These are phyloP conservation scores for Acrasis kona DNA, from an alignment of 78 protist species.

Conservation along the genomic window DNA sequence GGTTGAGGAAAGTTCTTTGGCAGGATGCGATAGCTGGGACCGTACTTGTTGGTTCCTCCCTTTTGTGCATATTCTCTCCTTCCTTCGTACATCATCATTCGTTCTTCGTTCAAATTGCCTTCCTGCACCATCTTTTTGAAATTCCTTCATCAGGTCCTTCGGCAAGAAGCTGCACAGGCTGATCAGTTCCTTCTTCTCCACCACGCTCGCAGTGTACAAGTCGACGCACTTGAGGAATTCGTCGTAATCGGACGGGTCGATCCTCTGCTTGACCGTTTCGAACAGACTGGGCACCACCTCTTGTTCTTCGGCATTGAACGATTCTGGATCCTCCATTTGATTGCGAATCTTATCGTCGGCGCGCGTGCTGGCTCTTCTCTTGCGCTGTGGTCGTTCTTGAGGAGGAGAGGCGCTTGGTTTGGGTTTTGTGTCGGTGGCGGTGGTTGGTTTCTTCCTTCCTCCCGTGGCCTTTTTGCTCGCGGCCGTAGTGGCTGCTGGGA, in stretches of 20 bases:
- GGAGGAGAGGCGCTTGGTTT: too few relatives aligned
- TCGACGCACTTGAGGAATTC: constrained; percentile 69
- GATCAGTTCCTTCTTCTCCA: constrained; percentile 46
- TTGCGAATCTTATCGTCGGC: neutral
- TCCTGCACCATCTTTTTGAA: too few relatives aligned
- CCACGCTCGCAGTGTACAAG: constrained; percentile 47
- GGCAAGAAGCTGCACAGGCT: too few relatives aligned
- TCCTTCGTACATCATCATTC: too few relatives aligned
- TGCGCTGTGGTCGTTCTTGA: too few relatives aligned
- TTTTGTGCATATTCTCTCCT: too few relatives aligned
- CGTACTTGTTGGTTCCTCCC: too few relatives aligned
- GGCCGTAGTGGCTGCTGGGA: constrained; percentile 1
- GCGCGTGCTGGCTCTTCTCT: neutral
- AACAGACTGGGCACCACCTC: neutral
- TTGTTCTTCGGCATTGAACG: neutral
- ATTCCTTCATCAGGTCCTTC: too few relatives aligned
- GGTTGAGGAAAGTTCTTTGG: constrained; percentile 27
- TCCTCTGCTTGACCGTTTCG: neutral
- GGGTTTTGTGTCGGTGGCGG: too few relatives aligned
- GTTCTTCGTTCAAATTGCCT: too few relatives aligned
- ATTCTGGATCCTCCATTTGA: too few relatives aligned
- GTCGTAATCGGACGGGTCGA: constrained; percentile 13
- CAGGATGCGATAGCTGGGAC: constrained; percentile 59
- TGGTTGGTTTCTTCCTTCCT: neutral
- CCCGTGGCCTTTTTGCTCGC: neutral